Percentiles rank a stretch among this genome's conserved stretches.
Conservation (phyloP, 106 monocot genomes). For the Allium sativum region DNA sequence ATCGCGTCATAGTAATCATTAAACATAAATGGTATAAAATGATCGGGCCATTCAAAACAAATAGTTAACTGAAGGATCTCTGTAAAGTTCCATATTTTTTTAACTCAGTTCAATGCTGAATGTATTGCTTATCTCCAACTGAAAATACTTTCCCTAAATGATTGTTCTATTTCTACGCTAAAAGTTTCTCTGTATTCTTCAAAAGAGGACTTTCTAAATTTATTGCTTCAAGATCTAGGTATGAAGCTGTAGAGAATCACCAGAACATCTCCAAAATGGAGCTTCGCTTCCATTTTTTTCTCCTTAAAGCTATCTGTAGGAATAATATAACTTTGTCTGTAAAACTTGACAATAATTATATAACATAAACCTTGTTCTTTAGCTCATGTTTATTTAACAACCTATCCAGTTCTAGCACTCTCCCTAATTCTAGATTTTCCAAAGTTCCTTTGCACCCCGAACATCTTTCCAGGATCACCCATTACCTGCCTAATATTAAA, state of each 20-base stretch:
- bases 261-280: constrained; percentile 92
- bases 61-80: too few relatives aligned
- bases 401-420: constrained; percentile 92
- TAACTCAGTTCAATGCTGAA: too few relatives aligned
- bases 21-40: too few relatives aligned
- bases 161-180: constrained; percentile 22
- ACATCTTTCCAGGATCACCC: constrained; percentile 90
- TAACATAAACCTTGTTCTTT: neutral
- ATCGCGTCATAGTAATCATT: too few relatives aligned
- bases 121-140: too few relatives aligned
- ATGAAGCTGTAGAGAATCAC: too few relatives aligned
- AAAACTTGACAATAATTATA: neutral
- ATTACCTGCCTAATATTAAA: constrained; percentile 43
- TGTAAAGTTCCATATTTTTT: too few relatives aligned
- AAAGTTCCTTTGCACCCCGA: constrained; percentile 55
- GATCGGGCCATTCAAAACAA: too few relatives aligned
- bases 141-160: constrained; percentile 38
- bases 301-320: constrained; percentile 74
- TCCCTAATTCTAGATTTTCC: constrained; percentile 84
- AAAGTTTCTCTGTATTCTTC: constrained; percentile 14
- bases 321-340: neutral
- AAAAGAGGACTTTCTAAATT: constrained; percentile 23
- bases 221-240: constrained; percentile 55
- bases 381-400: constrained; percentile 11
- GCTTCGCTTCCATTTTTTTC: constrained; percentile 69